phyloP scores from a whole-genome alignment of 805 yeast species.

The Hanseniaspora guilliermondii region DNA sequence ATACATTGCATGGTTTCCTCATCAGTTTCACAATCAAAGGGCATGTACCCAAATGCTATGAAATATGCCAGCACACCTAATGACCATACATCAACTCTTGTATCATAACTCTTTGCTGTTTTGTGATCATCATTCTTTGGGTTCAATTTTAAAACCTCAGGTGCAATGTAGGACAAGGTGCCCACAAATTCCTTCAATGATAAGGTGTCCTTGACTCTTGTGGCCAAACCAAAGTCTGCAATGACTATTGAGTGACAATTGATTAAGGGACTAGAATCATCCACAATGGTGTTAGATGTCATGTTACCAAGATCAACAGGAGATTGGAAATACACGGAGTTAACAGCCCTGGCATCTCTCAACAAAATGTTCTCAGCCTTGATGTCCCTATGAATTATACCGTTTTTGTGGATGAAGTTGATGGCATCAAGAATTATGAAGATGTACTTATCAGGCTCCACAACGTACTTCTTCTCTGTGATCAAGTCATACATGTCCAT shows the following conservation, averaged over 20 bases:
- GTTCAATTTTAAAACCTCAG: conserved; percentile 43
- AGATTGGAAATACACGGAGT: not conserved
- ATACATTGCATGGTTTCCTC: conserved; percentile 58
- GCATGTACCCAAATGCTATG: conserved; percentile 61
- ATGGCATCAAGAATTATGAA: conserved; percentile 41
- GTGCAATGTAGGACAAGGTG: conserved; percentile 65
- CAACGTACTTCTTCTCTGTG: conserved; percentile 30
- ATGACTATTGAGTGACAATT: conserved; percentile 27
- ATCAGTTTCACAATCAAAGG: conserved; percentile 63
- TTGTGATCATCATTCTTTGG: conserved; percentile 13
- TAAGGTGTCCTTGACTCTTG: conserved; percentile 27
- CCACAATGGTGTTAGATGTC: conserved; percentile 37
- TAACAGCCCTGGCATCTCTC: conserved; percentile 18
- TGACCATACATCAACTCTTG: conserved; percentile 63
- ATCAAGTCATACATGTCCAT: conserved; percentile 59
- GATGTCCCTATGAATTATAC: conserved; percentile 57
- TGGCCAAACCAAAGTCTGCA: conserved; percentile 48
- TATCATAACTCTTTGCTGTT: conserved; percentile 36
- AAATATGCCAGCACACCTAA: conserved; percentile 61
- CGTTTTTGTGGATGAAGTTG: conserved; percentile 43
- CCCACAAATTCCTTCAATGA: conserved; percentile 44
- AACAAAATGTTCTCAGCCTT: conserved; percentile 62
- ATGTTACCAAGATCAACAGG: conserved; percentile 18
- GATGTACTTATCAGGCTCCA: conserved; percentile 38
- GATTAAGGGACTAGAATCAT: conserved; percentile 33